phyloP scores from a whole-genome alignment of 2,329 filamentous ascomycete genomes.

The Saccharata proteae region DNA sequence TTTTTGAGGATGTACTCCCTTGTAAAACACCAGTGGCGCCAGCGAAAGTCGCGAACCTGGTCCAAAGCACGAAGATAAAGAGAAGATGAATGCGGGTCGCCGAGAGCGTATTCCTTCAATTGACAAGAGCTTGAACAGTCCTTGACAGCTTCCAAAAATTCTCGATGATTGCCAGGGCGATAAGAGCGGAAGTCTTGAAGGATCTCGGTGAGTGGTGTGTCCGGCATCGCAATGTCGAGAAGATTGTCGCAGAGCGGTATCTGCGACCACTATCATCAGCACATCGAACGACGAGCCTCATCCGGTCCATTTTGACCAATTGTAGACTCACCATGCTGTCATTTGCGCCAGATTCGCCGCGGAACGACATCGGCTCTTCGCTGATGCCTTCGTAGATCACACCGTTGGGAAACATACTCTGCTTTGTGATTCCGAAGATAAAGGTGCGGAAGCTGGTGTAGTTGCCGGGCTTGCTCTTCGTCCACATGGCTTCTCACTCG shows the following conservation, averaged over 20 bases:
- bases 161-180: slow-evolving; percentile 75
- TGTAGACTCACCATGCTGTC: slow-evolving; percentile 66
- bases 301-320: background rate
- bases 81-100: slow-evolving; percentile 46
- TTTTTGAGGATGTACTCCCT: slow-evolving; percentile 74
- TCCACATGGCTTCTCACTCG: slow-evolving; percentile 60
- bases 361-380: slow-evolving; percentile 65
- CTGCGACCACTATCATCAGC: slow-evolving; percentile 21
- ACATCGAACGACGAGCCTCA: background rate
- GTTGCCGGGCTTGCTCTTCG: slow-evolving; percentile 66
- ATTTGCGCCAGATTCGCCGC: slow-evolving; percentile 87
- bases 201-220: slow-evolving; percentile 79
- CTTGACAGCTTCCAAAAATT: slow-evolving; percentile 65
- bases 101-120: slow-evolving; percentile 48
- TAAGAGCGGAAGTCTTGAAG: slow-evolving; percentile 82
- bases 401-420: slow-evolving; percentile 88
- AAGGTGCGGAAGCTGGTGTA: slow-evolving; percentile 91
- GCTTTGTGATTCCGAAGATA: slow-evolving; percentile 89
- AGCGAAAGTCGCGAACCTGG: slow-evolving; percentile 69
- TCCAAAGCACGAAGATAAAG: slow-evolving; percentile 45
- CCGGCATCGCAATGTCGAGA: slow-evolving; percentile 74
- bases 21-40: slow-evolving; percentile 78
- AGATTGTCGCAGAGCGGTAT: slow-evolving; percentile 83
- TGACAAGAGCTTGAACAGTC: slow-evolving; percentile 38
- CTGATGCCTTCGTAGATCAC: slow-evolving; percentile 81